Percentiles rank a stretch among this genome's conserved stretches.
phyloP scores from a whole-genome alignment of 2,329 filamentous ascomycete species.

The Trichophyton simii region DNA sequence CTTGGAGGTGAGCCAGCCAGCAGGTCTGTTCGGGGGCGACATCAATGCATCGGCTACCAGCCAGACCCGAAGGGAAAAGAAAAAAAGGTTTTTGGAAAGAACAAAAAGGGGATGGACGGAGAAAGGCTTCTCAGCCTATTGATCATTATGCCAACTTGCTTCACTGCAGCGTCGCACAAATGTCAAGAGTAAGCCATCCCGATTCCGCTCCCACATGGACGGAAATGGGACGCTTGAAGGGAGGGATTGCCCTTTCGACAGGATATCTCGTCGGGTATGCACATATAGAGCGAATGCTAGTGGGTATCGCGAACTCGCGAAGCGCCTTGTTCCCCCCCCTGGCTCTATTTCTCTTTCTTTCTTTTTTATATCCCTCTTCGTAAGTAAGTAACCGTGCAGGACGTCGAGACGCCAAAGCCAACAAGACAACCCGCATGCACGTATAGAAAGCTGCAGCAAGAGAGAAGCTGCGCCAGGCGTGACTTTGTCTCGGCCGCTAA shows the following conservation, averaged over 20 bases:
- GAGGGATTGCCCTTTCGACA: background rate
- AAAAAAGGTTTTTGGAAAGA: too few species aligned
- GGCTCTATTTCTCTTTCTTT: background rate
- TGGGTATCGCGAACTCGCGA: slow-evolving; percentile 2
- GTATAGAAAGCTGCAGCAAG: background rate
- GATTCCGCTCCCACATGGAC: slow-evolving; percentile 1
- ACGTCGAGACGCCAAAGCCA: background rate
- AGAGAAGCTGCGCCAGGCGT: background rate
- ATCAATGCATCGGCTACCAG: background rate
- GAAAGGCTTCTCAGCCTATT: background rate
- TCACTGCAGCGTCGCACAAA: background rate
- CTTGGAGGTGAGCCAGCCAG: background rate
- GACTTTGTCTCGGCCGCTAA: background rate
- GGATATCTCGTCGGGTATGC: background rate
- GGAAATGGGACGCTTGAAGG: background rate
- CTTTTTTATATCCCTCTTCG: too few species aligned
- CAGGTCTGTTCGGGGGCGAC: background rate
- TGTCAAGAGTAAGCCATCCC: background rate
- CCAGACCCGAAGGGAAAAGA: background rate
- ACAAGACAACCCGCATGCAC: background rate
- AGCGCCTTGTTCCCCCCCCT: background rate
- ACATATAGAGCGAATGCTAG: background rate
- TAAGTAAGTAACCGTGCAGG: background rate
- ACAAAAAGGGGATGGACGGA: too few species aligned
- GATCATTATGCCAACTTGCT: background rate